Base-by-base conservation (phyloP, 1,284 basidiomycete species). In the Malassezia vespertilionis region DNA sequence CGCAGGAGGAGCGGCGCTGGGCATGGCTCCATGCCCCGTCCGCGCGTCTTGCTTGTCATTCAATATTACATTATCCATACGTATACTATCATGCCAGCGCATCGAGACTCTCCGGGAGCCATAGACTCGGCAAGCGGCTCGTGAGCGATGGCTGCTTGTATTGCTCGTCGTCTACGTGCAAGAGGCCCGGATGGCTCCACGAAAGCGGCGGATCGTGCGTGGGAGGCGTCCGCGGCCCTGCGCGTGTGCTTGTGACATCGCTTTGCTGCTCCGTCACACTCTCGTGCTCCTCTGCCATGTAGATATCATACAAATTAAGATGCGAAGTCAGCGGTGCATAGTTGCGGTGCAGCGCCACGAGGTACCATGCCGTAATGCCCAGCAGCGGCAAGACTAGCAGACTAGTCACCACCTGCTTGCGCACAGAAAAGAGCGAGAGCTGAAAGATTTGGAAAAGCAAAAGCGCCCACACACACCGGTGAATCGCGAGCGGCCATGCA, bases 281-380 rank as follows among this genome's bases (percentile, higher is more conserved):
- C n/a, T n/a, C n/a, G 1, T 50, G 4, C 46, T 54, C 51, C 27
- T 56, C 54, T 10, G 54, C 50, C 26, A 57, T n/a, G 35, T 52
- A 56, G n/a, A 66, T 54, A 33, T 56, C 55, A n/a, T 56, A 57
- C 1, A 66, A 38, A 34, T 58, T 64, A 11, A 66, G 84, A 61
- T 80, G 86, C 41, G 81, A 78, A 69, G 84, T 85, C 56, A 96
- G 72, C 1, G 84, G 82, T n/a, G 74, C 75, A 68, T 89, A 84
- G 51, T 76, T 75, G 49, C 75, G 76, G 64, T 82, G 76, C 40
- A 84, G 81, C 54, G 81, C 80, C 77, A 81, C 85, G 17, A 81
- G 80, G 82, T 87, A 91, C 51, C 82, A 69, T 5, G 84, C 63
- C 0, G 89, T 91, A 33, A 77, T 82, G 6, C 76, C 58, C 27